These are phyloP conservation scores for Trypanosoma brucei DNA, from an alignment of 208 protist species.

Conservation along the genomic window DNA sequence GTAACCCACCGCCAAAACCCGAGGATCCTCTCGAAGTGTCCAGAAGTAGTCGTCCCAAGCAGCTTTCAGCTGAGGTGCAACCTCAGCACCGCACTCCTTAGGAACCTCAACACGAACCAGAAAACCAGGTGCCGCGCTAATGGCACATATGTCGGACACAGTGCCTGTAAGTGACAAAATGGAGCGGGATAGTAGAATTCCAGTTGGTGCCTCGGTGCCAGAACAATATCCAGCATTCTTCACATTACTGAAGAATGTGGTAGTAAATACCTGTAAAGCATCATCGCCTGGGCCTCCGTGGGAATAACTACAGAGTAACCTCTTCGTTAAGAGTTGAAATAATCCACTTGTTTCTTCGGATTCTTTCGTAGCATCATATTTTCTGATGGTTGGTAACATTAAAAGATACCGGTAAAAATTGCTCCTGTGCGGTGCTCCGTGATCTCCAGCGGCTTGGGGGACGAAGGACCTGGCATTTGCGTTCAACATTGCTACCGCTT, in stretches of 20 bases:
- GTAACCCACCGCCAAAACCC: conserved; percentile 50
- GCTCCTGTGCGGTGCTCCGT: conserved; percentile 15
- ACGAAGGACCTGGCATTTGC: conserved; percentile 78
- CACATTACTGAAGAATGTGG: conserved; percentile 37
- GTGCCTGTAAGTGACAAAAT: conserved; percentile 52
- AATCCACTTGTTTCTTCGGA: conserved; percentile 36
- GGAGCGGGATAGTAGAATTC: conserved; percentile 59
- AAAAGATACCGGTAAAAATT: conserved; percentile 63
- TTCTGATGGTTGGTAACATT: conserved; percentile 28
- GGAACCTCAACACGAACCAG: conserved; percentile 56
- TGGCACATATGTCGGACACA: conserved; percentile 24
- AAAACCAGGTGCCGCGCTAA: conserved; percentile 56
- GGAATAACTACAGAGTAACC: conserved; percentile 35
- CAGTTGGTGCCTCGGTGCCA: conserved; percentile 29
- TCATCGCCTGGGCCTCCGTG: conserved; percentile 44
- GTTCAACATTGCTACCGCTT: conserved; percentile 49
- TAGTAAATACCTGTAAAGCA: conserved; percentile 45
- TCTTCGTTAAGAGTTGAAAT: conserved; percentile 48
- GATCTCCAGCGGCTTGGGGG: conserved; percentile 32
- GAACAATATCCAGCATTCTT: conserved; percentile 25
- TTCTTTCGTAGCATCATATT: conserved; percentile 26
- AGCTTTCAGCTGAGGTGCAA: conserved; percentile 32
- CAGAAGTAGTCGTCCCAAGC: conserved; percentile 64
- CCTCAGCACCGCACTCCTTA: conserved; percentile 34
- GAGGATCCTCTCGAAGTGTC: conserved; percentile 29